phyloP scores from a whole-genome alignment of 1,284 basidiomycete genomes.

The Schizophyllum commune region DNA sequence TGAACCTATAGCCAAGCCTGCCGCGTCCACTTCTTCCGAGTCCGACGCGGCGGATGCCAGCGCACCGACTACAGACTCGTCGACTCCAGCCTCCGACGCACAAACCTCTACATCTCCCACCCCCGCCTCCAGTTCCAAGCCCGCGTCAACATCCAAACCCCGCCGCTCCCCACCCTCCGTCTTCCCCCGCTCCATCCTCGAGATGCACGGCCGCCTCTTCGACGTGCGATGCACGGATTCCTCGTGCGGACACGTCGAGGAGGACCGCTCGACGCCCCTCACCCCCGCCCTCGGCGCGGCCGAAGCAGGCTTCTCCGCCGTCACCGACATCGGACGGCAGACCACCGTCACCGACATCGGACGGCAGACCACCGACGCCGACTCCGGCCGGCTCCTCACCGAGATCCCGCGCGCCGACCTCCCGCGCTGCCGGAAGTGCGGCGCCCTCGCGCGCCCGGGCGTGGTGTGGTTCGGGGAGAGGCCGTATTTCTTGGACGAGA shows the following conservation, averaged over 20 bases:
- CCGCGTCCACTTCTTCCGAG: slow-evolving; percentile 1
- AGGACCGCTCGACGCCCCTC: slow-evolving; percentile 13
- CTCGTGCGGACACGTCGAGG: slow-evolving; percentile 1
- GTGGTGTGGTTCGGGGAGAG: slow-evolving; percentile 39
- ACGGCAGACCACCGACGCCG: too few relatives aligned
- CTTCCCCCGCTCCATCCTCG: slow-evolving; percentile 17
- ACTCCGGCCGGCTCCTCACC: too few relatives aligned
- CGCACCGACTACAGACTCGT: too few relatives aligned
- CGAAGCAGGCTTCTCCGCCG: background rate
- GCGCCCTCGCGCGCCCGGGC: slow-evolving; percentile 29
- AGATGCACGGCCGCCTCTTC: slow-evolving; percentile 43
- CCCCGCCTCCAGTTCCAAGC: too few relatives aligned
- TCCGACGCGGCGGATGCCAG: too few relatives aligned
- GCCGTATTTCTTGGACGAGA: slow-evolving; percentile 23
- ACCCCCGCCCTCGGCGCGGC: slow-evolving; percentile 16
- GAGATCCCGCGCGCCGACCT: slow-evolving; percentile 22
- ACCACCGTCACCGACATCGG: background rate
- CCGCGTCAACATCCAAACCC: background rate
- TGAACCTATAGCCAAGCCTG: background rate
- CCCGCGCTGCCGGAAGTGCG: slow-evolving; percentile 27
- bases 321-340: background rate
- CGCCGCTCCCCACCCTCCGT: background rate
- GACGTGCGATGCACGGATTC: slow-evolving; percentile 28
- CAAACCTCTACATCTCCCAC: too few relatives aligned
- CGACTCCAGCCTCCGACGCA: too few relatives aligned